Conservation (phyloP, 495 filamentous ascomycete genomes). For the Penicillium bialowiezense region DNA sequence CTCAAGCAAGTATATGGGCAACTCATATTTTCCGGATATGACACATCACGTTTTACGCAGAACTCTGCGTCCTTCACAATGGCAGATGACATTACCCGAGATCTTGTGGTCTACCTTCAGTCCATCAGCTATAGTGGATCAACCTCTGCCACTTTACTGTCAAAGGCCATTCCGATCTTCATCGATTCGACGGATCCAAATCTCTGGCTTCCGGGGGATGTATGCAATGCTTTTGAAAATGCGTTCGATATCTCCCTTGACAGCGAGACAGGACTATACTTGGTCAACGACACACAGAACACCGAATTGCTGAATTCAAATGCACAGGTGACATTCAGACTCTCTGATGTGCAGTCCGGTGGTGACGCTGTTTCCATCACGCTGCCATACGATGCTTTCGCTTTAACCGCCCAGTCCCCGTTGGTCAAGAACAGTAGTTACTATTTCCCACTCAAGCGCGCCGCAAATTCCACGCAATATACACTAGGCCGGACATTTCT, state of each 20-base stretch:
- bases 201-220: conserved; percentile 60
- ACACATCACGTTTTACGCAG: conserved; percentile 53
- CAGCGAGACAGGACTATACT: conserved; percentile 11
- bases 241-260: conserved; percentile 56
- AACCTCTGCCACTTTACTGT: conserved; percentile 38
- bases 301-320: conserved; percentile 44
- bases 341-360: conserved; percentile 46
- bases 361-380: conserved; percentile 55
- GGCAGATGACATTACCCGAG: conserved; percentile 32
- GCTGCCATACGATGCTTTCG: conserved; percentile 62
- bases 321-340: conserved; percentile 52
- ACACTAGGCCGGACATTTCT: conserved; percentile 69
- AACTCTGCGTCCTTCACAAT: conserved; percentile 56
- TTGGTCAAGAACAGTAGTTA: conserved; percentile 38
- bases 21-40: conserved; percentile 63
- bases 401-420: conserved; percentile 56
- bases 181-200: conserved; percentile 69
- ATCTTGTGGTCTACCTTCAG: conserved; percentile 53
- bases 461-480: conserved; percentile 50
- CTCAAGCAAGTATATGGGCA: conserved; percentile 51
- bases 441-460: conserved; percentile 63
- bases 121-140: conserved; percentile 39
- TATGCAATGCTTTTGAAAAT: conserved; percentile 62
- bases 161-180: conserved; percentile 34
- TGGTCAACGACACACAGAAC: conserved; percentile 45